Base-by-base conservation (phyloP, 1,139 yeast species). In the Debaryomyces fabryi region DNA sequence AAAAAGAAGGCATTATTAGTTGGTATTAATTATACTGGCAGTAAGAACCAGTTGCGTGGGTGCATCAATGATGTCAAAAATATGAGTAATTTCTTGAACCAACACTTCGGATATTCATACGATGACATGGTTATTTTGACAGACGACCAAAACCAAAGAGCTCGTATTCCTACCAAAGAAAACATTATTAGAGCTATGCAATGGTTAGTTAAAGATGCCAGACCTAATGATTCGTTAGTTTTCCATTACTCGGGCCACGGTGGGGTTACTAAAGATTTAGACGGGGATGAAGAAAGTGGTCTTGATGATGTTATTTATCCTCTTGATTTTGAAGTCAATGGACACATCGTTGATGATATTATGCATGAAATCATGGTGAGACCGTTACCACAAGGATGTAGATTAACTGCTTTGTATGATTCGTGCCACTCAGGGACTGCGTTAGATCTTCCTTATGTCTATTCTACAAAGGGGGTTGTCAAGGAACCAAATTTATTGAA, bases 221-320 rank as follows among this genome's bases (percentile, higher is more conserved):
- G 76, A 52, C 90, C 97, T n/a, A 89, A 91, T 60, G 96, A 93
- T 72, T 82, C 89, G 23, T 69, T 85, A 52, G 86, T 91, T 56
- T 85, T 91, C 77, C 97, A 91, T 65, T 91, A 87, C 65, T 88
- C 96, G 0, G 97, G 98, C 7, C 98, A 92, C 64, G 98, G 98
- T 30, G 96, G 97, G 7, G 86, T 85, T 58, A 83, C 88, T 8
- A 72, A 76, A 50, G 97, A 92, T 66, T 64, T 72, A 45, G 88
- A 88, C 60, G 97, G 97, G 20, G 98, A 92, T 63, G 98, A 92
- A 66, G 95, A 85, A 23, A 91, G 86, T 62, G 97, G 97, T 0
- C 80, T 68, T 58, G 98, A 92, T 65, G 96, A 91, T 63, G 90
- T 88, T 39, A 87, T 92, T 51, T 92, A 91, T 60, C 98, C 98